phyloP scores from a whole-genome alignment of 2,329 filamentous ascomycete species.

The Endothia cerciana region DNA sequence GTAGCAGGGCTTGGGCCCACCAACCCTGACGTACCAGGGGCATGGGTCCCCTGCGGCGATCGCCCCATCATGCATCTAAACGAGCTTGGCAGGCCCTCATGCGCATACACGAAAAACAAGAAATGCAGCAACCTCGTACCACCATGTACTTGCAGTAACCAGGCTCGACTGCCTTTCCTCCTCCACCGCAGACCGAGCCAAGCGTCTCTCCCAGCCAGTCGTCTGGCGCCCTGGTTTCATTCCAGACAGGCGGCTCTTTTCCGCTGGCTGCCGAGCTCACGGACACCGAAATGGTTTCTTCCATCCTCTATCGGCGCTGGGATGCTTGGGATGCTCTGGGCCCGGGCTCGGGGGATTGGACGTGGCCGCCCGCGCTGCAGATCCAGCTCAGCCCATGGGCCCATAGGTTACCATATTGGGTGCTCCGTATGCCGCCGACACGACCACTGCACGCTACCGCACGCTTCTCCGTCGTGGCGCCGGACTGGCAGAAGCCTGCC shows the following conservation, averaged over 20 bases:
- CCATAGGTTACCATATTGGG: neutral
- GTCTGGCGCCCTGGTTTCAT: neutral
- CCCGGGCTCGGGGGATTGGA: too few relatives aligned
- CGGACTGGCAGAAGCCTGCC: neutral
- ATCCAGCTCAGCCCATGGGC: neutral
- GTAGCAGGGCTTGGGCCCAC: neutral
- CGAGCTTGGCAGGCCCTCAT: constrained; percentile 6
- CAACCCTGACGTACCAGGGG: neutral
- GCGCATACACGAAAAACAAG: constrained; percentile 8
- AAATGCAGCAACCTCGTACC: neutral
- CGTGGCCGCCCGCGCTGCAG: neutral
- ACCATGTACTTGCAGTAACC: neutral
- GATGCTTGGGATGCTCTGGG: too few relatives aligned
- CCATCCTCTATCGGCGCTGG: too few relatives aligned
- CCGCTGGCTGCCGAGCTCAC: neutral
- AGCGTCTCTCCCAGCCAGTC: neutral
- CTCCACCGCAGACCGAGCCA: neutral
- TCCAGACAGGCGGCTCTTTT: neutral
- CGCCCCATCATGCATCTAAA: constrained; percentile 8
- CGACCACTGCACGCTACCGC: neutral
- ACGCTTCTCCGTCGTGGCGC: neutral
- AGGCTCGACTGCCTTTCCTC: too few relatives aligned
- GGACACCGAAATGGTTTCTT: too few relatives aligned
- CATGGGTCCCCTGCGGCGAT: neutral
- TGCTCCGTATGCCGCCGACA: neutral